Percentiles rank a stretch among this genome's conserved stretches.
These are phyloP conservation scores for Teunomyces pallodes DNA, from an alignment of 805 yeast species.

Conservation along the genomic window DNA sequence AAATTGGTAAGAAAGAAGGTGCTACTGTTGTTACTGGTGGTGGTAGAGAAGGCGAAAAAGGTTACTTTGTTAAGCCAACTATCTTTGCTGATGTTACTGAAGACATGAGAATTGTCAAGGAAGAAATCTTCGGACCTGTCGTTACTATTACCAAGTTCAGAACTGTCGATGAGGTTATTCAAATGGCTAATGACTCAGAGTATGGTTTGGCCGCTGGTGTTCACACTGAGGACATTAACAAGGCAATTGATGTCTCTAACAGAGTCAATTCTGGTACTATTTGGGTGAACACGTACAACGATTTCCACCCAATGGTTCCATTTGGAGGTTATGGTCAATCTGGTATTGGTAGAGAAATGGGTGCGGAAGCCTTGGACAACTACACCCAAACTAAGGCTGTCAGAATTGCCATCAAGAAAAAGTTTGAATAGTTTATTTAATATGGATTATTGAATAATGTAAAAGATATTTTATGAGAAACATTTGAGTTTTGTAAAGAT, in stretches of 20 bases:
- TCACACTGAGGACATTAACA: constrained; percentile 72
- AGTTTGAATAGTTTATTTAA: constrained; percentile 5
- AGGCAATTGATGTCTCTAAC: constrained; percentile 72
- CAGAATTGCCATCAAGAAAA: constrained; percentile 41
- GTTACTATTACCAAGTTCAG: constrained; percentile 79
- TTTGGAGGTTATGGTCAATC: constrained; percentile 91
- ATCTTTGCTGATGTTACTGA: constrained; percentile 78
- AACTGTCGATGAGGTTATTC: constrained; percentile 78
- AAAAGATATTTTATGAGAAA: not conserved
- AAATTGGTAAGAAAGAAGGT: constrained; percentile 79
- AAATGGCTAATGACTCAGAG: constrained; percentile 71
- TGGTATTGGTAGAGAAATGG: constrained; percentile 94
- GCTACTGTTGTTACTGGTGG: constrained; percentile 85
- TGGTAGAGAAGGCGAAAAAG: constrained; percentile 65
- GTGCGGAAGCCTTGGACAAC: constrained; percentile 79
- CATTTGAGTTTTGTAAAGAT: not conserved
- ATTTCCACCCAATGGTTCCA: constrained; percentile 83
- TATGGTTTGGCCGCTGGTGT: constrained; percentile 93
- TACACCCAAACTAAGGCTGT: constrained; percentile 88
- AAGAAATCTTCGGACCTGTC: constrained; percentile 95
- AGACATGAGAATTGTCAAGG: constrained; percentile 72
- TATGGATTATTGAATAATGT: not conserved
- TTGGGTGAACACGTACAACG: constrained; percentile 90
- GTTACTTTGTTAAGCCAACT: constrained; percentile 76
- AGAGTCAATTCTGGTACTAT: constrained; percentile 83